phyloP scores from a whole-genome alignment of 2,329 filamentous ascomycete species.

The Nemania diffusa region DNA sequence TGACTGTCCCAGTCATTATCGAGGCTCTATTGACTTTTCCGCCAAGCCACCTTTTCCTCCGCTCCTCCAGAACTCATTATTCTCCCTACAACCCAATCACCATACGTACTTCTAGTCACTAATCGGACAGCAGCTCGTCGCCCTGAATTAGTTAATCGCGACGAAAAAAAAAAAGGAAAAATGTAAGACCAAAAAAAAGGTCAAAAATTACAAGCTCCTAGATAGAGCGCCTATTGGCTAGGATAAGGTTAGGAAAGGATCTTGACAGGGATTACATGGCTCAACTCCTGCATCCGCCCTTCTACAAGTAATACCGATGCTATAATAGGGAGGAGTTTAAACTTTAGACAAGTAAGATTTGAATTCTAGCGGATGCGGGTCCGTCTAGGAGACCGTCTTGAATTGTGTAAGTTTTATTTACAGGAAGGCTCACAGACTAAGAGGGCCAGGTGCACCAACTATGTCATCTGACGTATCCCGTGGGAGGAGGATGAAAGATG shows the following conservation, averaged over 20 bases:
- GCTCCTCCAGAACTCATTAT: not conserved
- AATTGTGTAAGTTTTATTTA: not conserved
- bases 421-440: not conserved
- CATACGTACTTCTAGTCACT: not conserved
- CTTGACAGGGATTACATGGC: not conserved
- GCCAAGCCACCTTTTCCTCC: not conserved
- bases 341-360: conserved; percentile 22
- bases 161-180: not conserved
- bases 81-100: no score
- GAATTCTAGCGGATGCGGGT: conserved; percentile 20
- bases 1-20: not conserved
- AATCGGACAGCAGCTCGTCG: not conserved
- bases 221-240: conserved; percentile 8
- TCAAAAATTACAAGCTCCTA: no score
- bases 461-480: not conserved
- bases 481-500: not conserved
- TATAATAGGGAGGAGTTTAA: conserved; percentile 16
- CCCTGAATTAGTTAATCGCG: not conserved
- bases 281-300: not conserved
- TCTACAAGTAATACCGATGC: not conserved
- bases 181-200: no score
- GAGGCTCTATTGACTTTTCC: not conserved
- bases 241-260: conserved; percentile 3
- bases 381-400: not conserved
- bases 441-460: not conserved